Percentiles rank a stretch among this genome's conserved stretches.
Evolutionary conservation across 2,329 filamentous ascomycete species (phyloP).

Genomic region (Paracamarosporium sp.): DNA sequence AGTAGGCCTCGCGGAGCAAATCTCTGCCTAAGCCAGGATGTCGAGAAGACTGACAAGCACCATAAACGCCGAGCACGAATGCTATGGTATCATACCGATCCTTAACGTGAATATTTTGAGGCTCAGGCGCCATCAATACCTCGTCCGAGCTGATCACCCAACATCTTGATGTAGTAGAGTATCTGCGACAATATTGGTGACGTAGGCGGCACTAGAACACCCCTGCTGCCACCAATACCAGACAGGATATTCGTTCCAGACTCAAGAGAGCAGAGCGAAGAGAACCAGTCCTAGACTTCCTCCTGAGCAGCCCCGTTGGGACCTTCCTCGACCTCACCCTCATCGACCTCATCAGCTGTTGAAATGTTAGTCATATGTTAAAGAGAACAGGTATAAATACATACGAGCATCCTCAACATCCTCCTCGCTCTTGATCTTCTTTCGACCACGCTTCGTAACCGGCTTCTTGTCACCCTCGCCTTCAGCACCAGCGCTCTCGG

Average conservation of each 20-base stretch:
- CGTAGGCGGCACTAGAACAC: background rate
- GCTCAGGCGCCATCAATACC: background rate
- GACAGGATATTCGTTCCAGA: no score
- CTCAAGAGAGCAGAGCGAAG: background rate
- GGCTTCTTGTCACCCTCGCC: constrained; percentile 15
- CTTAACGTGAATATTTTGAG: background rate
- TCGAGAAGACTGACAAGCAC: background rate
- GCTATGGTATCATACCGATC: background rate
- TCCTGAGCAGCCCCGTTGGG: background rate
- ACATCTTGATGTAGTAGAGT: background rate
- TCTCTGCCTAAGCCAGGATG: background rate
- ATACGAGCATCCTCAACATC: background rate
- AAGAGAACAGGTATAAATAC: background rate
- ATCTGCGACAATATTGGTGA: background rate
- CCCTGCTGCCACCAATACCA: no score
- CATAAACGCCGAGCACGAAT: background rate
- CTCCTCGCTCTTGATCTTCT: constrained; percentile 30
- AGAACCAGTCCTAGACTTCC: background rate
- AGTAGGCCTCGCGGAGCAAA: background rate
- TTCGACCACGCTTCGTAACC: constrained; percentile 19
- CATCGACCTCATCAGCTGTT: background rate
- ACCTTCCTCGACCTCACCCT: background rate
- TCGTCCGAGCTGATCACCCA: background rate
- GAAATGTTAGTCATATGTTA: background rate
- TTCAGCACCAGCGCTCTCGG: background rate